Evolutionary conservation across 2,329 filamentous ascomycete genomes (phyloP), one percentile per base, ranked within the genome.

Genomic region (Fusarium penzigii): DNA sequence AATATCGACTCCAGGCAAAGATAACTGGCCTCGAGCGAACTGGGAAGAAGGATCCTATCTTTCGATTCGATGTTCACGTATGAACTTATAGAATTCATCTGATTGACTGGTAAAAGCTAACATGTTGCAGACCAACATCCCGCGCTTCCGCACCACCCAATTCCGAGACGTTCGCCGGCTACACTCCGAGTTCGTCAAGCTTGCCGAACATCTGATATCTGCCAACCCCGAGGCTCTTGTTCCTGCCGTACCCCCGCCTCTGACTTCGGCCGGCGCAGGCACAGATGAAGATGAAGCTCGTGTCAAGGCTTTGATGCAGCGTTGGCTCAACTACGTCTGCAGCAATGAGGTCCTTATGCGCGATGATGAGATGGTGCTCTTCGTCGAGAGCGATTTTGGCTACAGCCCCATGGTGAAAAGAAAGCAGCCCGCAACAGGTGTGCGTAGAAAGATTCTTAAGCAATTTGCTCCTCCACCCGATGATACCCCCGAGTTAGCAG

Each of bases 301-400:
- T 13, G 89, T 97, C 56, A 97, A 97, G 74, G 85, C 86, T 2
- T 83, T 90, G 9, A 83, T 99, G 77, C 94, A 99, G 74, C 82
- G 92, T 68, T 99, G 94, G 94, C 81, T 99, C 65, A 97, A 96
- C 71, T 89, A 90, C 53, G 88, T 99, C 17, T 96, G 94, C 75
- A 84, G 84, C 65, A 97, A 94, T 63, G 92, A 97, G 36, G 86
- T 95, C 1, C 82, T 99, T 8, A 96, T 96, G 79, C 85, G 89
- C 56, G 94, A 99, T 69, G 93, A 97, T 57, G 94, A 99, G 74
- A 93, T 97, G 85, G 85, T 97, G 6, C 86, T 97, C 54, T 99
- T 99, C 65, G 92, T 99, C n/a, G 94, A 99, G 74, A 96, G 91
- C 68, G 94, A 99, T 71, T 97, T 97, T 71, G 94, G 94, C 39